Evolutionary conservation across 805 yeast genomes (phyloP).

Genomic region (Kuraishia ogatae): DNA sequence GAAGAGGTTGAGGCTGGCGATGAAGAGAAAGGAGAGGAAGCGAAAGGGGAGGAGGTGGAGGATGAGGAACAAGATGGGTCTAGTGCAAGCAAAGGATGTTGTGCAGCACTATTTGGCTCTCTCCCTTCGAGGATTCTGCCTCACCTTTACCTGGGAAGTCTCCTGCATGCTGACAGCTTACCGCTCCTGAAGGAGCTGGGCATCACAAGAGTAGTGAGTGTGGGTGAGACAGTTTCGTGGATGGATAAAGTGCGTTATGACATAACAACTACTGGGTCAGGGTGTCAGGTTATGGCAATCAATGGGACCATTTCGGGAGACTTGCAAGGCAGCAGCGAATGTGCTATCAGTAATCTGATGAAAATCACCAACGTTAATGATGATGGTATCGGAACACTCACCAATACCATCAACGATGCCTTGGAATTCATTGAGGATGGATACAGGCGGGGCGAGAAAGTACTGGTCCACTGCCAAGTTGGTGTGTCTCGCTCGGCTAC

Average conservation of each 20-base stretch:
- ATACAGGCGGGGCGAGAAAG: slow-evolving; percentile 33
- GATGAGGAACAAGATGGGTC: neutral
- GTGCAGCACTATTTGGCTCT: slow-evolving; percentile 35
- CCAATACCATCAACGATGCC: slow-evolving; percentile 52
- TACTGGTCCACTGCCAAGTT: slow-evolving; percentile 87
- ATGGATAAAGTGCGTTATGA: slow-evolving; percentile 19
- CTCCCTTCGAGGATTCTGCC: slow-evolving; percentile 80
- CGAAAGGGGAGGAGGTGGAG: neutral
- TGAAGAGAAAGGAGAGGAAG: neutral
- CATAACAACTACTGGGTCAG: slow-evolving; percentile 13
- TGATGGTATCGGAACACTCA: slow-evolving; percentile 80
- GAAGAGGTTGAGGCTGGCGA: neutral
- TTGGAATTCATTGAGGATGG: slow-evolving; percentile 58
- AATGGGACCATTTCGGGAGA: slow-evolving; percentile 11
- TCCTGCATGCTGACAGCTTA: slow-evolving; percentile 71
- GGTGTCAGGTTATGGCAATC: slow-evolving; percentile 19
- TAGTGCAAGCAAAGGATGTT: neutral
- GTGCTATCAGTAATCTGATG: slow-evolving; percentile 41
- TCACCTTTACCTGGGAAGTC: slow-evolving; percentile 77
- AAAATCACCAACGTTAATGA: slow-evolving; percentile 71
- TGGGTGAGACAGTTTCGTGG: slow-evolving; percentile 79
- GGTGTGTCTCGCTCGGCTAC: slow-evolving; percentile 96
- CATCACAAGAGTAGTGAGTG: slow-evolving; percentile 70
- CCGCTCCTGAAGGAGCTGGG: slow-evolving; percentile 56
- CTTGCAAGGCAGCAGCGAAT: slow-evolving; percentile 1